A percentile compares a stretch with the other conserved stretches of the same genome.
phyloP scores from a whole-genome alignment of 306 rosid genomes.

The Myrica gale region DNA sequence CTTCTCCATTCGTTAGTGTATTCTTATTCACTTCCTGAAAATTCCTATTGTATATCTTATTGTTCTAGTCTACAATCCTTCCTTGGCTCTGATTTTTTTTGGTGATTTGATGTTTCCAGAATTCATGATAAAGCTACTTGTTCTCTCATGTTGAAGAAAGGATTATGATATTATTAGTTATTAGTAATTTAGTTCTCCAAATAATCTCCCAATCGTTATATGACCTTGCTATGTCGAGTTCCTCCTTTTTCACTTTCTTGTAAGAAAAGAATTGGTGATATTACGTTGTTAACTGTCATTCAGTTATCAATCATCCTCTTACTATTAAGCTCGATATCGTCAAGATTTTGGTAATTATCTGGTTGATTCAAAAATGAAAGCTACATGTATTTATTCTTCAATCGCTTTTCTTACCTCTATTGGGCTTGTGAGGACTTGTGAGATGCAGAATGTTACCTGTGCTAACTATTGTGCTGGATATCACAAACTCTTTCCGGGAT shows the following conservation, averaged over 20 bases:
- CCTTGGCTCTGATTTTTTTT: background rate
- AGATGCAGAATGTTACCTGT: slow-evolving; percentile 13
- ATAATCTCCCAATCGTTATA: background rate
- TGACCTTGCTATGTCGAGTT: background rate
- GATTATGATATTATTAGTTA: background rate
- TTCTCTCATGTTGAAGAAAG: background rate
- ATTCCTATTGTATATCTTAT: background rate
- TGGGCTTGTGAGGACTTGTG: background rate
- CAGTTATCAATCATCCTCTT: background rate
- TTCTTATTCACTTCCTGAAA: background rate
- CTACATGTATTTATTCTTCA: background rate
- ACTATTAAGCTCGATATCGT: background rate
- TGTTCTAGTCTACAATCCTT: background rate
- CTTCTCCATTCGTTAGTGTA: background rate
- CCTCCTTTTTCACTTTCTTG: background rate
- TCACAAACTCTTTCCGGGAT: background rate
- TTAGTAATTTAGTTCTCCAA: background rate
- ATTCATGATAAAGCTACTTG: background rate
- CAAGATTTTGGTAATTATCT: background rate
- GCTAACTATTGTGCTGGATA: background rate
- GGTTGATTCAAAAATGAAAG: slow-evolving; percentile 11
- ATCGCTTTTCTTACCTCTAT: background rate
- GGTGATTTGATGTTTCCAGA: background rate
- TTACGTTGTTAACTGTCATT: background rate
- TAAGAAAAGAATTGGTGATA: background rate